Evolutionary conservation across 2,329 filamentous ascomycete species (phyloP).

Genomic region (Diaporthe sp.): DNA sequence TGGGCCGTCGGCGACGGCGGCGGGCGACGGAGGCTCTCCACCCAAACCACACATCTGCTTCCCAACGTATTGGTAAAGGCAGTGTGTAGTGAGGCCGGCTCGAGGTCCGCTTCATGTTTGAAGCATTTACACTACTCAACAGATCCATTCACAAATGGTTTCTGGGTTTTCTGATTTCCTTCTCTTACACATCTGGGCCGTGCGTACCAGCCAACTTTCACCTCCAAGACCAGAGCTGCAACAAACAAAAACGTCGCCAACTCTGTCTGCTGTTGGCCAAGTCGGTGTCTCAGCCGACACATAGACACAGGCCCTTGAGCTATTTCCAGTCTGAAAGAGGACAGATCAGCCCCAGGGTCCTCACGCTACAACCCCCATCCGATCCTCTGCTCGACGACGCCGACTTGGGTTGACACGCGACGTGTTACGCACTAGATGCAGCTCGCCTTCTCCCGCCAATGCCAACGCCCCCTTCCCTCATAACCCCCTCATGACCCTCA

Average conservation of each 20-base stretch:
- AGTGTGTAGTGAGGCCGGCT: neutral
- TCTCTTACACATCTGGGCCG: neutral
- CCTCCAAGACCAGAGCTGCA: too few species aligned
- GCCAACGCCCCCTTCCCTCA: constrained; percentile 17
- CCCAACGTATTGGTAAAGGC: neutral
- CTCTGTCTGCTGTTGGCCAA: constrained; percentile 10
- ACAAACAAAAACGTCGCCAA: constrained; percentile 18
- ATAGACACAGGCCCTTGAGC: constrained; percentile 3
- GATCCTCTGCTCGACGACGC: constrained; percentile 23
- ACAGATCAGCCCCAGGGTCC: constrained; percentile 26
- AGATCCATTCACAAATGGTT: too few species aligned
- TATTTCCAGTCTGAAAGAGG: neutral
- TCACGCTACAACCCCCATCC: constrained; percentile 21
- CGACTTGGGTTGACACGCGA: constrained; percentile 30
- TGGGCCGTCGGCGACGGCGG: constrained; percentile 19
- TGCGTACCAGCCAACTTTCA: neutral
- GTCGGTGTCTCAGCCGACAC: constrained; percentile 19
- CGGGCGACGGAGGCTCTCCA: neutral
- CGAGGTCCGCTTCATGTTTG: neutral
- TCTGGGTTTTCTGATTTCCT: neutral
- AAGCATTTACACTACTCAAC: neutral
- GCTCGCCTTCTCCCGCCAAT: constrained; percentile 28
- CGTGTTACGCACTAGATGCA: constrained; percentile 31
- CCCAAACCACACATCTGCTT: neutral
- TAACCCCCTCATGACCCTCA: neutral